These are phyloP conservation scores for Grammothele lineata DNA, from an alignment of 768 basidiomycete species.

Conservation along the genomic window DNA sequence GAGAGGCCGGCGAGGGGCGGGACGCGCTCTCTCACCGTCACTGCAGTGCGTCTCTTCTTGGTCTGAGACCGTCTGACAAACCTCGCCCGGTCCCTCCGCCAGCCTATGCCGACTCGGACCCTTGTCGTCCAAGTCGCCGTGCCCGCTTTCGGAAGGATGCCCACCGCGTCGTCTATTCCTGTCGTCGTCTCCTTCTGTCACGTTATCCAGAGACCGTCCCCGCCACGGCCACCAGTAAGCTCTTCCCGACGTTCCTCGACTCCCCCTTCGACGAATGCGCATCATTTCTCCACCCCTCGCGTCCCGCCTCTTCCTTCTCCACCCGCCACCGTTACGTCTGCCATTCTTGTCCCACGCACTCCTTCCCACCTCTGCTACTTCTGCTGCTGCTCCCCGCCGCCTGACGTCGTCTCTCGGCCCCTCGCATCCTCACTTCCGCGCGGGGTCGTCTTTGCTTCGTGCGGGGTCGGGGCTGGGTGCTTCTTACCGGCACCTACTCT, in stretches of 20 bases:
- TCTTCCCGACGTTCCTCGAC: too few relatives aligned
- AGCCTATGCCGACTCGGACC: not conserved
- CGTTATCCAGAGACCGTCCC: too few relatives aligned
- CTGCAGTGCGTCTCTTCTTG: too few relatives aligned
- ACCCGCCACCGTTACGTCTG: not conserved
- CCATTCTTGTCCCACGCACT: not conserved
- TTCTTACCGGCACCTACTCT: too few relatives aligned
- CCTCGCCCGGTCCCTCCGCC: not conserved
- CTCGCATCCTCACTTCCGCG: too few relatives aligned
- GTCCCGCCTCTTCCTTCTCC: slow-evolving; percentile 1
- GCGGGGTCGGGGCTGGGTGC: too few relatives aligned
- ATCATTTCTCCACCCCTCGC: slow-evolving; percentile 11
- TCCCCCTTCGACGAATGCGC: too few relatives aligned
- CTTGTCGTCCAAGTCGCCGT: slow-evolving; percentile 15
- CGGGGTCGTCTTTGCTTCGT: too few relatives aligned
- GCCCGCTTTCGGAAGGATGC: slow-evolving; percentile 6
- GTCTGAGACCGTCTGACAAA: not conserved
- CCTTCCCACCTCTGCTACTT: not conserved
- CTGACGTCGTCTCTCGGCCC: not conserved
- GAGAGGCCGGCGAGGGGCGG: too few relatives aligned
- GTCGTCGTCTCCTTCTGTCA: too few relatives aligned
- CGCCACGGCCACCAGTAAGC: too few relatives aligned
- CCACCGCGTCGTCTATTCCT: slow-evolving; percentile 14
- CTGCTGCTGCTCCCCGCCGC: not conserved
- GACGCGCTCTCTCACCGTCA: too few relatives aligned